A percentile compares a stretch with the other conserved stretches of the same genome.
Conservation (phyloP, 2,329 filamentous ascomycete species). For the Apiospora marii region DNA sequence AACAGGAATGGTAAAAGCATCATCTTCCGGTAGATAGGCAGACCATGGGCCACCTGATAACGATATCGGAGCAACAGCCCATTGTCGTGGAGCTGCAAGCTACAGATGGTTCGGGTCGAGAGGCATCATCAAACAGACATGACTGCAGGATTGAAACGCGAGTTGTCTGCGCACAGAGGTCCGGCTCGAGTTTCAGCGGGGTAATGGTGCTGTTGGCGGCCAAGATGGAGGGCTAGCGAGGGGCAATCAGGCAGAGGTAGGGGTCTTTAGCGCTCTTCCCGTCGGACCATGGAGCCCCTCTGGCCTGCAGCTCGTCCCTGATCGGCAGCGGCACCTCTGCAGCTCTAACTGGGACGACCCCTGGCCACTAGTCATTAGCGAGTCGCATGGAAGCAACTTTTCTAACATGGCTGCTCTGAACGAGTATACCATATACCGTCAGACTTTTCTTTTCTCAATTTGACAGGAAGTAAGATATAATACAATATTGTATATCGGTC, state of each 20-base stretch:
- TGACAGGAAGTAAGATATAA: background rate
- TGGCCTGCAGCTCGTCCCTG: conserved; percentile 5
- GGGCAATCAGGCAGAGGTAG: background rate
- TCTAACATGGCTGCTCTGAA: background rate
- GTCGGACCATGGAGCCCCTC: background rate
- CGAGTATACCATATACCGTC: background rate
- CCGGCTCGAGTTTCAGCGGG: background rate
- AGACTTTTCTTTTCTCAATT: background rate
- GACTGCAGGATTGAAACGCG: conserved; percentile 22
- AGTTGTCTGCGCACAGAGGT: conserved; percentile 22
- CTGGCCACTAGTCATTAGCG: background rate
- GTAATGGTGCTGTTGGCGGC: background rate
- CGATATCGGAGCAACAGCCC: background rate
- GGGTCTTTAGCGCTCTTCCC: conserved; percentile 4
- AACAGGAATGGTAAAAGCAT: background rate
- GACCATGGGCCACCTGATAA: background rate
- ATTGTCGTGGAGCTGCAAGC: conserved; percentile 12
- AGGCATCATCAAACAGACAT: background rate
- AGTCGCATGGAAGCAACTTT: background rate
- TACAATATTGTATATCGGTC: background rate
- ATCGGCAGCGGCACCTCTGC: conserved; percentile 3
- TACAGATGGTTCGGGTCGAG: background rate
- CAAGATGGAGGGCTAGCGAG: background rate
- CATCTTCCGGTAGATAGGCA: background rate
- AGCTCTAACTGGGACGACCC: background rate